Conservation (phyloP, 2,329 filamentous ascomycete species). For the Aspergillus pseudoviridinutans region DNA sequence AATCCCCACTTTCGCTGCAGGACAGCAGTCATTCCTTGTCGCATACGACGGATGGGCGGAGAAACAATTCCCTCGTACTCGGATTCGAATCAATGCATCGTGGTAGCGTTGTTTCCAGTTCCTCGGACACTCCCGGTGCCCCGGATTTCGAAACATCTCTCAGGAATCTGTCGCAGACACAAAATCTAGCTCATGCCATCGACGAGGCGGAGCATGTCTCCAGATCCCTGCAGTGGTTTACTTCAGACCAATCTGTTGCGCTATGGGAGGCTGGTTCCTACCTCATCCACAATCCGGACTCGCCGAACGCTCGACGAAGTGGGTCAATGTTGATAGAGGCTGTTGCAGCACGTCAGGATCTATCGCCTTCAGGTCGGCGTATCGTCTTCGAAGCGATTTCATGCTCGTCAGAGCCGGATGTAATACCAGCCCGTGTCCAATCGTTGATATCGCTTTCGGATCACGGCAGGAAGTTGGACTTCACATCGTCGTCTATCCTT, state of each 20-base stretch:
- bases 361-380: slow-evolving; percentile 32
- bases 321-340: slow-evolving; percentile 35
- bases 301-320: slow-evolving; percentile 33
- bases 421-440: slow-evolving; percentile 36
- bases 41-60: slow-evolving; percentile 31
- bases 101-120: slow-evolving; percentile 35
- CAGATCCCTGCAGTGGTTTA: slow-evolving; percentile 33
- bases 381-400: slow-evolving; percentile 36
- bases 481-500: slow-evolving; percentile 35
- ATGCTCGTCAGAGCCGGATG: slow-evolving; percentile 30
- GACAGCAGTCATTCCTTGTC: slow-evolving; percentile 29
- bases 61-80: slow-evolving; percentile 28
- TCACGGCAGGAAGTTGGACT: slow-evolving; percentile 42
- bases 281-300: slow-evolving; percentile 33
- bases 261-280: slow-evolving; percentile 39
- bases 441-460: slow-evolving; percentile 40
- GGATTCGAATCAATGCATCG: slow-evolving; percentile 42
- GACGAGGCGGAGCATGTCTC: slow-evolving; percentile 37
- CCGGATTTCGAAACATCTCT: slow-evolving; percentile 39
- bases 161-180: slow-evolving; percentile 30
- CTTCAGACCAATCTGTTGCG: slow-evolving; percentile 36
- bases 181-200: slow-evolving; percentile 31
- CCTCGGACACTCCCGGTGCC: slow-evolving; percentile 34
- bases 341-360: slow-evolving; percentile 36
- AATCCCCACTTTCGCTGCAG: slow-evolving; percentile 31